Percentiles rank a stretch among this genome's conserved stretches.
Evolutionary conservation across 2,329 filamentous ascomycete genomes (phyloP).

Genomic region (Colletotrichum graminicola): DNA sequence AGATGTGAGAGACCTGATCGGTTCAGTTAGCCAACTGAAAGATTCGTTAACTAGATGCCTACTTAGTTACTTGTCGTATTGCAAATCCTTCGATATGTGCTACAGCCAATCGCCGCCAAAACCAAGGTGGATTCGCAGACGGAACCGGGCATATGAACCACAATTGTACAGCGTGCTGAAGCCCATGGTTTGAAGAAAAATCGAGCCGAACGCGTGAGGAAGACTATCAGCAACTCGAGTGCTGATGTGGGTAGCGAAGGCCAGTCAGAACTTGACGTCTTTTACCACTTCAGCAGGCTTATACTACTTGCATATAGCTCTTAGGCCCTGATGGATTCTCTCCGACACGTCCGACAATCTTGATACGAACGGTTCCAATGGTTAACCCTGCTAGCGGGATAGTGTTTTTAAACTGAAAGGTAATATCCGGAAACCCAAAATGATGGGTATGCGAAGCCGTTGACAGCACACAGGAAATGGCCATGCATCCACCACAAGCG

Average conservation of each 20-base stretch:
- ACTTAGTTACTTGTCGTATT: no score
- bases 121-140: conserved; percentile 57
- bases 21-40: not conserved
- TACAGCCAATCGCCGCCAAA: conserved; percentile 68
- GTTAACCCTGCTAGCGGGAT: conserved; percentile 62
- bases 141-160: conserved; percentile 75
- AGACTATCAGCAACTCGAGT: conserved; percentile 75
- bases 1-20: conserved; percentile 18
- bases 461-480: not conserved
- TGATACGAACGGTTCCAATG: conserved; percentile 72
- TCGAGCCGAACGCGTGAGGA: conserved; percentile 68
- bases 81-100: conserved; percentile 38
- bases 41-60: not conserved
- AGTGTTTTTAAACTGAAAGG: not conserved
- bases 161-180: conserved; percentile 69
- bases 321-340: conserved; percentile 83
- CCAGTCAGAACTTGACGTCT: conserved; percentile 65
- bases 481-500: not conserved
- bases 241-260: conserved; percentile 69
- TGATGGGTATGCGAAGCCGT: conserved; percentile 3
- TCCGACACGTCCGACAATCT: conserved; percentile 78
- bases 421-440: not conserved
- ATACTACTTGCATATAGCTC: conserved; percentile 74
- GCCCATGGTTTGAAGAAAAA: conserved; percentile 70
- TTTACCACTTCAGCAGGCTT: conserved; percentile 68